Evolutionary conservation across 306 rosid genomes (phyloP).

Genomic region (Potentilla sterilis): DNA sequence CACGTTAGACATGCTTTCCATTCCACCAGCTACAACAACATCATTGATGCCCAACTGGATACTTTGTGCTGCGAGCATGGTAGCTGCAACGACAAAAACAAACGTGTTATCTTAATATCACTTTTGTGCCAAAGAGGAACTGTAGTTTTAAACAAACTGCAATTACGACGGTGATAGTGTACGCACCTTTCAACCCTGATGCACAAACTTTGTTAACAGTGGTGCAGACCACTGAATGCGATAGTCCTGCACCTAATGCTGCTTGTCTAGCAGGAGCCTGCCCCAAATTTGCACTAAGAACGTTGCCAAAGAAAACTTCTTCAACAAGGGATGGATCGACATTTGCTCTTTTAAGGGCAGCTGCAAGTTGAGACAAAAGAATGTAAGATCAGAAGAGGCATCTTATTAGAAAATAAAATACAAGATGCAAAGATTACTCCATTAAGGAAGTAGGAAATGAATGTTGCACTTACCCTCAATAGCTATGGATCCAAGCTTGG

Average conservation of each 20-base stretch:
- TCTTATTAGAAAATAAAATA: not conserved
- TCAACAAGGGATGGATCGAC: constrained; percentile 84
- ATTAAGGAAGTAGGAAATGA: constrained; percentile 8
- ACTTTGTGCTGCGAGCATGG: constrained; percentile 96
- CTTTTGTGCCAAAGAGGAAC: not conserved
- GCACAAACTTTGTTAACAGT: constrained; percentile 98
- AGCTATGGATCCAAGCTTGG: constrained; percentile 88
- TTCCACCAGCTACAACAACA: constrained; percentile 97
- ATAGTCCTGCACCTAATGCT: constrained; percentile 93
- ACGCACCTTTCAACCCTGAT: constrained; percentile 90
- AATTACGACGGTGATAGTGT: not conserved
- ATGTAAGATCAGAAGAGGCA: not conserved
- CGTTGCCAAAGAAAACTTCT: constrained; percentile 94
- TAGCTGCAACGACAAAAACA: constrained; percentile 55
- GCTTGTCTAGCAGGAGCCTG: constrained; percentile 99
- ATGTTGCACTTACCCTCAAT: constrained; percentile 59
- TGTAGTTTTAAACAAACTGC: not conserved
- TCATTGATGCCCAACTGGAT: constrained; percentile 93
- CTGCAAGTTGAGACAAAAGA: constrained; percentile 36
- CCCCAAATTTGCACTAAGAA: constrained; percentile 96
- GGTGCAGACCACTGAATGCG: constrained; percentile 76
- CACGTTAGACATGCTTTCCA: constrained; percentile 96
- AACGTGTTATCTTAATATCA: not conserved
- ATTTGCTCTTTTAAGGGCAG: constrained; percentile 88
- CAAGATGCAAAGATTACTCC: not conserved